Base-by-base conservation (phyloP, 169 alveolate genomes). In the Perkinsus chesapeaki region DNA sequence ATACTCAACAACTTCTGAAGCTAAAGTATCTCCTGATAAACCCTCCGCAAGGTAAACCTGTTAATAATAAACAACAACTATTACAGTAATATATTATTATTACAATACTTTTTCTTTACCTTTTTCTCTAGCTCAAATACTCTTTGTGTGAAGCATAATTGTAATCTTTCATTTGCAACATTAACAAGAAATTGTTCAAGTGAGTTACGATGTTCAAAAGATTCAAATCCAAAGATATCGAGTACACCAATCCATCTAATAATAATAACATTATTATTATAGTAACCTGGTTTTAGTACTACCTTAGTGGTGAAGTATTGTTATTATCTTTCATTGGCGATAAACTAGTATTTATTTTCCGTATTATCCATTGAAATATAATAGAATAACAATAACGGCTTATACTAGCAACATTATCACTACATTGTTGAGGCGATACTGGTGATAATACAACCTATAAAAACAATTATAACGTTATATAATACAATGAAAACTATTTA, bases 181-280 rank as follows among this genome's bases (percentile, higher is more conserved):
- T 99, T 99, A 93, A 99, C 98, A 94, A 98, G 98, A 93, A 99
- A 94, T 94, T 99, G 99, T 94, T 99, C 99, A 48, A 99, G 98
- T 73, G 99, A 96, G 96, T 99, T 99, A 48, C 95, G 96, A 92
- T 97, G 97, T 93, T 98, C 97, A 94, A 99, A 98, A 48, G 97
- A 98, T 95, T 99, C 99, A 95, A 98, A 99, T 3, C 99, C 99
- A 95, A 98, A 98, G 39, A 98, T 98, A 96, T 99, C 99, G 34
- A 99, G 94, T 91, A 98, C 97, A 37, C 99, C 99, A 93, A 98
- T 97, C 93, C 96, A 97, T 37, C 82, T 60, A 16, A 23, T 60
- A 60, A 60, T 7, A 43, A 5, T 43, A n/a, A n/a, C 60, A 43
- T 5, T 43, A 5, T 27, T 12, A 60, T 60, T 20, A 60, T 60